Percentiles rank a stretch among this genome's conserved stretches.
phyloP scores from a whole-genome alignment of 2,329 filamentous ascomycete genomes.

The Alternaria triticimaculans region DNA sequence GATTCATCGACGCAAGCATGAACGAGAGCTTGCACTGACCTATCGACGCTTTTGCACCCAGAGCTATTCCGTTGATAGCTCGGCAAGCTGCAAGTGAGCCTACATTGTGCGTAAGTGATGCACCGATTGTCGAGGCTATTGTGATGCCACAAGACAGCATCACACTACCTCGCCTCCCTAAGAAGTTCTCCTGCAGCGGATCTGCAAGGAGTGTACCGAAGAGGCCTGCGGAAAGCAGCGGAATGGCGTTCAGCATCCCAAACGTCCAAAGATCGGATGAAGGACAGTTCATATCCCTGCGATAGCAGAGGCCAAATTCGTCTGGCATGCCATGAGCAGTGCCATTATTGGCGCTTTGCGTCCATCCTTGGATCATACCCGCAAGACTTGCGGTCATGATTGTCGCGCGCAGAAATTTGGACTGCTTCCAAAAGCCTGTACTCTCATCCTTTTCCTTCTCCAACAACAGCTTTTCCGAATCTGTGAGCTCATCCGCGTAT shows the following conservation, averaged over 20 bases:
- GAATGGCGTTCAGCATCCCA: slow-evolving; percentile 30
- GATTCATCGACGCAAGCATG: background rate
- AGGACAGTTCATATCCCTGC: slow-evolving; percentile 2
- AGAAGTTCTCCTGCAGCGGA: slow-evolving; percentile 27
- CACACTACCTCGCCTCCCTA: slow-evolving; percentile 27
- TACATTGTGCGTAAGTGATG: slow-evolving; percentile 24
- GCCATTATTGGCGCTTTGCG: slow-evolving; percentile 27
- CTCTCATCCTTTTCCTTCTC: slow-evolving; percentile 15
- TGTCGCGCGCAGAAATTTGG: slow-evolving; percentile 31
- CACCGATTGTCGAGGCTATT: slow-evolving; percentile 28
- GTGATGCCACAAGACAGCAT: slow-evolving; percentile 27
- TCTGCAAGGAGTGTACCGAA: slow-evolving; percentile 29
- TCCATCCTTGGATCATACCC: slow-evolving; percentile 31
- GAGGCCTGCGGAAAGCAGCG: slow-evolving; percentile 25
- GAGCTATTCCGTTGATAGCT: slow-evolving; percentile 26
- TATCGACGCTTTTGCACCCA: slow-evolving; percentile 30
- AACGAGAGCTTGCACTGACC: slow-evolving; percentile 1
- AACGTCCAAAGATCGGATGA: slow-evolving; percentile 23
- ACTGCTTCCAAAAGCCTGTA: slow-evolving; percentile 30
- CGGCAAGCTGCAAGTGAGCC: slow-evolving; percentile 24
- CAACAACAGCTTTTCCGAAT: slow-evolving; percentile 18
- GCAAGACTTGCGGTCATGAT: slow-evolving; percentile 29
- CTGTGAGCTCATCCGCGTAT: slow-evolving; percentile 26
- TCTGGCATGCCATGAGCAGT: slow-evolving; percentile 27
- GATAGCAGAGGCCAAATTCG: slow-evolving; percentile 18